phyloP scores from a whole-genome alignment of 257 asterid genomes.

The Rauvolfia tetraphylla region DNA sequence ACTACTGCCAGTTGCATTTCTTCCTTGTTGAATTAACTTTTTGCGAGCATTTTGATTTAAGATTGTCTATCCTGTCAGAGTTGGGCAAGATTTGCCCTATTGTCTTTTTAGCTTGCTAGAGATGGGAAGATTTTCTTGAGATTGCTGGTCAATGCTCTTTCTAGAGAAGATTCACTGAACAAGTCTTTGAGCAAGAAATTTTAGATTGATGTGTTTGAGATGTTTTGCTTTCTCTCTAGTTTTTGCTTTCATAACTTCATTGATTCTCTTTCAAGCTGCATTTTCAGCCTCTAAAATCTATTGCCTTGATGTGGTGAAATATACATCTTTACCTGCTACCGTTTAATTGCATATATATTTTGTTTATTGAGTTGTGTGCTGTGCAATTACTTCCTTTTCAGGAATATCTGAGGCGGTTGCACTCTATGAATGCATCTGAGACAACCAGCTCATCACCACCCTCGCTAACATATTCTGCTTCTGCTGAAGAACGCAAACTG shows the following conservation, averaged over 20 bases:
- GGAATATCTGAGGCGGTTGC: slow-evolving; percentile 76
- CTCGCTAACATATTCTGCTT: slow-evolving; percentile 32
- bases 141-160: neutral
- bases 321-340: neutral
- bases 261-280: neutral
- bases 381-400: slow-evolving; percentile 16
- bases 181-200: neutral
- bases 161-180: neutral
- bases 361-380: neutral
- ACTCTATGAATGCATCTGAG: slow-evolving; percentile 44
- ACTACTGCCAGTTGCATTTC: neutral
- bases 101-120: neutral
- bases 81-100: neutral
- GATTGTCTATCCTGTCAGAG: neutral
- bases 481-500: slow-evolving; percentile 27
- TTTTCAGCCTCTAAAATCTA: neutral
- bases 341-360: neutral
- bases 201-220: neutral
- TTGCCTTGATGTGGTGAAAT: neutral
- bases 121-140: neutral
- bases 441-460: slow-evolving; percentile 46
- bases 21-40: neutral
- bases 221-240: neutral
- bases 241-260: neutral
- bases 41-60: neutral